Evolutionary conservation across 257 asterid genomes (phyloP).

Genomic region (Fraxinus quadrangulata): DNA sequence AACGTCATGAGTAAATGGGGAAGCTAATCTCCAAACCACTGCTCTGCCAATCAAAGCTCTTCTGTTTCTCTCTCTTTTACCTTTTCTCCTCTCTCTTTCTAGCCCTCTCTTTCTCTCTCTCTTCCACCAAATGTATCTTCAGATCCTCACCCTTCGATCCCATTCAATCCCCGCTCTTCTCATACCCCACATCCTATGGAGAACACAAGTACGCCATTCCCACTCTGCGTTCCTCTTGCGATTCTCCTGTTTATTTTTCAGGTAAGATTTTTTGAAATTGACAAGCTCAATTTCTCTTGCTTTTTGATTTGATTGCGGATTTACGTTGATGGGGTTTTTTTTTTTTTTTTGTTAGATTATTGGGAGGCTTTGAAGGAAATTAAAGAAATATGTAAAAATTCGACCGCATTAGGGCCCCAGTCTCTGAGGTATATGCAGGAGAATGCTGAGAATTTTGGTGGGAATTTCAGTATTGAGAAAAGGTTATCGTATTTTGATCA

Average conservation of each 20-base stretch:
- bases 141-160: slow-evolving; percentile 78
- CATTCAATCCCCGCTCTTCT: slow-evolving; percentile 57
- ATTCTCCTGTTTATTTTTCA: slow-evolving; percentile 75
- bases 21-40: slow-evolving; percentile 57
- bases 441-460: slow-evolving; percentile 62
- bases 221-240: slow-evolving; percentile 75
- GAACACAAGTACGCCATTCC: slow-evolving; percentile 81
- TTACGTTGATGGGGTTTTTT: not conserved
- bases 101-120: slow-evolving; percentile 51
- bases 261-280: slow-evolving; percentile 38
- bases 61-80: slow-evolving; percentile 70
- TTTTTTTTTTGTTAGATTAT: no score
- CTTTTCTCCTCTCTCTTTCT: slow-evolving; percentile 58
- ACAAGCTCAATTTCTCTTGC: not conserved
- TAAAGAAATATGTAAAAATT: not conserved
- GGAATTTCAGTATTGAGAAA: slow-evolving; percentile 53
- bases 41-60: slow-evolving; percentile 67
- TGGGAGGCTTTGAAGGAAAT: not conserved
- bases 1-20: slow-evolving; percentile 28
- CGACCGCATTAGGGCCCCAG: not conserved
- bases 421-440: slow-evolving; percentile 58
- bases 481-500: slow-evolving; percentile 59
- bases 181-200: slow-evolving; percentile 80
- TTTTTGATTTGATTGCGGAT: not conserved
- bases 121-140: slow-evolving; percentile 65